Percentiles rank a stretch among this genome's conserved stretches.
These are phyloP conservation scores for Sporothrix protearum DNA, from an alignment of 2,329 filamentous ascomycete genomes.

Conservation along the genomic window DNA sequence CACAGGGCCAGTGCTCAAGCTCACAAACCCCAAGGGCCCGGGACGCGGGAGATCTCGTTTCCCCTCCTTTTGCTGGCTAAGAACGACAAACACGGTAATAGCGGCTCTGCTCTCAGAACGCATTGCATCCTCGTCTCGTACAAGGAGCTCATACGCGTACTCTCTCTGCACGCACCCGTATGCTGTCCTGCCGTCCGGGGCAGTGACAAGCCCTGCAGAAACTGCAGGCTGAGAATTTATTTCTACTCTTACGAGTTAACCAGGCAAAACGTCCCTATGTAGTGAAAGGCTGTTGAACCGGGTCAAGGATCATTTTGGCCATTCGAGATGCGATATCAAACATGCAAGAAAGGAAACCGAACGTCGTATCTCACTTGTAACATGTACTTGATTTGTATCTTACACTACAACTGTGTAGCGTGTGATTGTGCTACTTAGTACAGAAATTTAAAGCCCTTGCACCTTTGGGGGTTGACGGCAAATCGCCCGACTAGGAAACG, in stretches of 20 bases:
- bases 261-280: neutral
- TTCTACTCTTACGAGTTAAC: neutral
- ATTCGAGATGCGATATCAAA: neutral
- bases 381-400: neutral
- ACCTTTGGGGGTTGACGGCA: neutral
- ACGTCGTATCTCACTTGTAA: neutral
- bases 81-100: neutral
- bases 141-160: neutral
- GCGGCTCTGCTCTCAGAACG: slow-evolving; percentile 11
- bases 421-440: neutral
- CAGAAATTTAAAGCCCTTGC: neutral
- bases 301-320: neutral
- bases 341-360: neutral
- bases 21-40: neutral
- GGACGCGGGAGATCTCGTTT: neutral
- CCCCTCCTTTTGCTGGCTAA: neutral
- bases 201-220: slow-evolving; percentile 11
- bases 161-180: neutral
- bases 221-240: neutral
- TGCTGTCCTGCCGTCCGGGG: neutral
- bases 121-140: neutral
- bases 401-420: neutral
- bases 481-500: neutral
- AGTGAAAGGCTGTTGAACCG: neutral
- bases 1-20: neutral